phyloP scores from a whole-genome alignment of 768 basidiomycete species.

The Panaeolus cyanescens region DNA sequence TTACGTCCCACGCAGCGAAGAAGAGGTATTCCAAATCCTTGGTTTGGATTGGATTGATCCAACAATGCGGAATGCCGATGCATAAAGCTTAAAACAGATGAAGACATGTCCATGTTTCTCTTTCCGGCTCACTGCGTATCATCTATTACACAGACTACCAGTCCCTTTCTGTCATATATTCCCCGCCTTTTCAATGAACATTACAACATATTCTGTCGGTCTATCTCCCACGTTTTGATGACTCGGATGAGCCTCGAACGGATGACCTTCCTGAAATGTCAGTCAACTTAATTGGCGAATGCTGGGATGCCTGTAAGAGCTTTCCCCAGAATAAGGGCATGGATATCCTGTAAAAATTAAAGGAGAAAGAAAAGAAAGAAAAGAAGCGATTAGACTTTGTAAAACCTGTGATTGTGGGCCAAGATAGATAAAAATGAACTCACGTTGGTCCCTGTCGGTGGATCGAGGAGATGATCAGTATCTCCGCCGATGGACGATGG shows the following conservation, averaged over 20 bases:
- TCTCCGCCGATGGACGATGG: background rate
- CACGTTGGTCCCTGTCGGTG: slow-evolving; percentile 57
- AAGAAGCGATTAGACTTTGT: slow-evolving; percentile 1
- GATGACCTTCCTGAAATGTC: background rate
- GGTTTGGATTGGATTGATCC: slow-evolving; percentile 75
- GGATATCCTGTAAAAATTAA: slow-evolving; percentile 65
- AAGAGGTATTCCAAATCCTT: slow-evolving; percentile 71
- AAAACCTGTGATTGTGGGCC: background rate
- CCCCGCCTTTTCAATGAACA: background rate
- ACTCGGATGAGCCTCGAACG: background rate
- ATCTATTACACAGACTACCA: background rate
- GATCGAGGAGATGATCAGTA: slow-evolving; percentile 1
- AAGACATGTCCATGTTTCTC: too few species aligned
- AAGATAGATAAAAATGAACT: slow-evolving; percentile 19
- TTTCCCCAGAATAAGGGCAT: slow-evolving; percentile 91
- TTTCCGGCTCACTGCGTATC: background rate
- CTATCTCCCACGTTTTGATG: slow-evolving; percentile 1
- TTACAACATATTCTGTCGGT: background rate
- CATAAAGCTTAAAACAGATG: slow-evolving; percentile 27
- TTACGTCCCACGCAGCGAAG: slow-evolving; percentile 63
- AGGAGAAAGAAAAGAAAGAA: slow-evolving; percentile 10
- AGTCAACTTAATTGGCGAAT: slow-evolving; percentile 58
- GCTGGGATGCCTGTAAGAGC: slow-evolving; percentile 90
- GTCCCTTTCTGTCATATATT: background rate
- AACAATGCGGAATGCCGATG: slow-evolving; percentile 69